Conservation (phyloP, 2,329 filamentous ascomycete species). For the Cladosporium colombiae region DNA sequence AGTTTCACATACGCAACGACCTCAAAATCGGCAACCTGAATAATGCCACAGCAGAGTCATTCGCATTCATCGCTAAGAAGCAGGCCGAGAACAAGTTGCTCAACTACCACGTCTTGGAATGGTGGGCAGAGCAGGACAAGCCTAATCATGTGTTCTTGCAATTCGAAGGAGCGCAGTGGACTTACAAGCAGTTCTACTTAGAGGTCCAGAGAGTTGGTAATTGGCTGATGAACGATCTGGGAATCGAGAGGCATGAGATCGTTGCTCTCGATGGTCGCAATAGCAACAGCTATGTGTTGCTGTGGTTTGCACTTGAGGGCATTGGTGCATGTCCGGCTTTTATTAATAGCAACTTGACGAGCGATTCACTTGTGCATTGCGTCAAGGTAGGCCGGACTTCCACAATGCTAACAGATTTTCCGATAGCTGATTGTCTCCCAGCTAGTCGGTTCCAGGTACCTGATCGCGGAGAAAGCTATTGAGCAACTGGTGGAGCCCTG, state of each 20-base stretch:
- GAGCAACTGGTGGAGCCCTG: constrained; percentile 30
- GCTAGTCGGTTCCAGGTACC: constrained; percentile 30
- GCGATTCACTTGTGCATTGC: constrained; percentile 37
- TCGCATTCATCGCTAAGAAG: constrained; percentile 28
- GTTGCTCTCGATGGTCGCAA: constrained; percentile 39
- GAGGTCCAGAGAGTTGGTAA: constrained; percentile 68
- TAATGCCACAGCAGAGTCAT: constrained; percentile 27
- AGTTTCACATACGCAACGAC: constrained; percentile 67
- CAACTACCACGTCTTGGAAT: constrained; percentile 32
- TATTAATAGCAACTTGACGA: constrained; percentile 39
- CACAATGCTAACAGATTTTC: background rate
- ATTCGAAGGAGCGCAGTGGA: constrained; percentile 53
- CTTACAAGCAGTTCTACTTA: constrained; percentile 72
- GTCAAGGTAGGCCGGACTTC: constrained; percentile 34
- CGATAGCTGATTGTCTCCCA: constrained; percentile 1
- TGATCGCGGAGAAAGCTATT: constrained; percentile 31
- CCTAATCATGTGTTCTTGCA: constrained; percentile 31
- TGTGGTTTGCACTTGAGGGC: constrained; percentile 61
- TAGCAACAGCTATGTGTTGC: constrained; percentile 37
- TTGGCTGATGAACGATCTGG: constrained; percentile 66
- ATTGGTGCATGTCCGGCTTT: constrained; percentile 36
- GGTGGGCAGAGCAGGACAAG: constrained; percentile 28
- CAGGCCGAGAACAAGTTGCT: constrained; percentile 25
- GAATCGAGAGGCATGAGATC: constrained; percentile 35
- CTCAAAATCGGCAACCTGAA: constrained; percentile 37